Evolutionary conservation across 257 asterid genomes (phyloP), one percentile per base, ranked within the genome.

Genomic region (Misopates orontium): DNA sequence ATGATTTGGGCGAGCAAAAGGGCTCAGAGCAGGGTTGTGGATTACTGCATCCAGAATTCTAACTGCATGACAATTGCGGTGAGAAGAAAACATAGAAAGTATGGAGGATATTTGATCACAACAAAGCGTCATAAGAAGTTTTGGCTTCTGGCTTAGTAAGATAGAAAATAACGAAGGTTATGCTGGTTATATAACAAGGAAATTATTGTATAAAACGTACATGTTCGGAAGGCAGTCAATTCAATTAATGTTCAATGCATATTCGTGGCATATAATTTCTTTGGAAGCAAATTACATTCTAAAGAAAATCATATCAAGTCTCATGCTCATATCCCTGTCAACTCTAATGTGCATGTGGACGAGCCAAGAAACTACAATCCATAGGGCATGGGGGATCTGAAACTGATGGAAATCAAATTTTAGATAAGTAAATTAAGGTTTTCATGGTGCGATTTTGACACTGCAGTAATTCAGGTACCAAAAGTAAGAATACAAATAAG

Each of bases 41-140:
- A 89, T 61, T 86, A 85, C 74, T 92, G 98, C 71, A 87, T 92
- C 36, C 85, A 87, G 28, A 85, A 87, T 66, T 85, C 98, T 10
- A 79, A 78, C 49, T 92, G 98, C 84, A 78, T 92, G 96, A 81
- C 98, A 1, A 81, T 92, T 70, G 97, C 98, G 1, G 97, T 92
- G 36, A 83, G 97, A 79, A 82, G 84, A 60, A 92, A 89, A 50
- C 72, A 81, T 76, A 77, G 71, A 82, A 92, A 81, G 50, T 28
- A 73, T 57, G 98, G 98, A 71, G 98, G 98, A 28, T 92, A 89
- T 67, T 75, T 89, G 64, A 92, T 92, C 79, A 92, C 96, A 14
- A 89, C 98, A 9, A 92, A 89, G 66, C 85, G 95, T 31, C 96
- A 92, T 89, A 92, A 92, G 83, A 83, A 89, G 7, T 89, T 92